A percentile compares a stretch with the other conserved stretches of the same genome.
Conservation (phyloP, 495 filamentous ascomycete genomes). For the Halenospora varia region DNA sequence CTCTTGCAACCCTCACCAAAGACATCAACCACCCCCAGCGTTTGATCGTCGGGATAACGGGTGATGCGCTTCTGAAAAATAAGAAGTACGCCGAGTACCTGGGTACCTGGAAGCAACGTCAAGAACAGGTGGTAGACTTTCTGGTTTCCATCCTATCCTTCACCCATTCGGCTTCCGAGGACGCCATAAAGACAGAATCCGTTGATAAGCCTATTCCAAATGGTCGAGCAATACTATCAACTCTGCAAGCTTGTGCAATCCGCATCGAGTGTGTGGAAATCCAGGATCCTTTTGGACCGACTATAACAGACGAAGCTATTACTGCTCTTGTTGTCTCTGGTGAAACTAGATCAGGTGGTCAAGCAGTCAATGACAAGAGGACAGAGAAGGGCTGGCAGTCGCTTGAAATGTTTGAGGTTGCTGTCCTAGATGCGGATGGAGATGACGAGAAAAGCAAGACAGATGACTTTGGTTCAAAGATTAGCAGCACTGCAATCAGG, state of each 20-base stretch:
- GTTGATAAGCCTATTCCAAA: conserved; percentile 16
- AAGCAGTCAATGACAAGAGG: conserved; percentile 77
- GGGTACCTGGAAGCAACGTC: conserved; percentile 72
- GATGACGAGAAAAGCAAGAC: conserved; percentile 37
- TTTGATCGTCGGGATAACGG: conserved; percentile 82
- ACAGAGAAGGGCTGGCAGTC: conserved; percentile 70
- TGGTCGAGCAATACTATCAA: conserved; percentile 29
- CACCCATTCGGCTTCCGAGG: conserved; percentile 17
- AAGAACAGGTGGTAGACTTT: conserved; percentile 62
- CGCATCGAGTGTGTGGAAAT: conserved; percentile 75
- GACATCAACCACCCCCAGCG: conserved; percentile 34
- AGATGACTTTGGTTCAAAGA: conserved; percentile 71
- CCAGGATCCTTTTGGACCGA: conserved; percentile 86
- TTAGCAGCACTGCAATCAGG: conserved; percentile 76
- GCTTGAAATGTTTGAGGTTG: conserved; percentile 85
- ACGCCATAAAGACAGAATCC: conserved; percentile 32
- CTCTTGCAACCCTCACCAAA: conserved; percentile 52
- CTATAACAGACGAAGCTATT: conserved; percentile 76
- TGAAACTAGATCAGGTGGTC: conserved; percentile 81
- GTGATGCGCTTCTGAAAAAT: conserved; percentile 75
- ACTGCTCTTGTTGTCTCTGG: conserved; percentile 82
- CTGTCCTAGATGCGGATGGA: conserved; percentile 73
- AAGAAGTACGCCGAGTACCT: conserved; percentile 83
- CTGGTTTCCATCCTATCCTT: conserved; percentile 63
- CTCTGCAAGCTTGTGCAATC: conserved; percentile 39